These are phyloP conservation scores for Margaritispora aquatica DNA, from an alignment of 495 filamentous ascomycete genomes.

Conservation along the genomic window DNA sequence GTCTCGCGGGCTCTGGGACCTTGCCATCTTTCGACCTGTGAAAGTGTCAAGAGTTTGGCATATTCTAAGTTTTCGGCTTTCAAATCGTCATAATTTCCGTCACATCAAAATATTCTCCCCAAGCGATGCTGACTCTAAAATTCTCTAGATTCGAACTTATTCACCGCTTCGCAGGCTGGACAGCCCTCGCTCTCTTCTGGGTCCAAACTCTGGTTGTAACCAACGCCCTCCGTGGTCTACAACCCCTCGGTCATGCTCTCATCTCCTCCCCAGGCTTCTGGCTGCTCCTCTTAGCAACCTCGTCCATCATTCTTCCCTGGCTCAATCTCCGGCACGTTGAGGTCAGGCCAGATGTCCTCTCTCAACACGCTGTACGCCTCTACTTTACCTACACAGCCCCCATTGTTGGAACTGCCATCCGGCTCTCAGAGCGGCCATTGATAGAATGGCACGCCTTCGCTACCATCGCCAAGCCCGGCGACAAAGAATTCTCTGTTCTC, in stretches of 20 bases:
- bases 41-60: too few relatives aligned
- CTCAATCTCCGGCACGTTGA: conserved; percentile 51
- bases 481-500: conserved; percentile 60
- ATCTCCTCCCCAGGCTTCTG: conserved; percentile 56
- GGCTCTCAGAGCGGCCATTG: conserved; percentile 46
- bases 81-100: too few relatives aligned
- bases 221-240: not conserved
- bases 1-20: too few relatives aligned
- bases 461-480: conserved; percentile 52
- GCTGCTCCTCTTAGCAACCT: conserved; percentile 55
- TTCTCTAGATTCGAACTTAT: conserved; percentile 64
- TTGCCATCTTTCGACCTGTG: too few relatives aligned
- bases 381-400: conserved; percentile 49
- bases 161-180: conserved; percentile 66
- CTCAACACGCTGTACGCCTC: conserved; percentile 57
- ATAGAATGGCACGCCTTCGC: conserved; percentile 80
- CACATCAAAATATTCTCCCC: too few relatives aligned
- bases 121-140: too few relatives aligned
- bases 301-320: conserved; percentile 61
- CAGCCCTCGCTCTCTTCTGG: conserved; percentile 52
- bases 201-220: conserved; percentile 27
- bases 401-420: conserved; percentile 35
- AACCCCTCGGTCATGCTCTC: conserved; percentile 25
- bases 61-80: too few relatives aligned
- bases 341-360: conserved; percentile 54